Evolutionary conservation across 2,329 filamentous ascomycete genomes (phyloP).

Genomic region (Xylariaceae sp.): DNA sequence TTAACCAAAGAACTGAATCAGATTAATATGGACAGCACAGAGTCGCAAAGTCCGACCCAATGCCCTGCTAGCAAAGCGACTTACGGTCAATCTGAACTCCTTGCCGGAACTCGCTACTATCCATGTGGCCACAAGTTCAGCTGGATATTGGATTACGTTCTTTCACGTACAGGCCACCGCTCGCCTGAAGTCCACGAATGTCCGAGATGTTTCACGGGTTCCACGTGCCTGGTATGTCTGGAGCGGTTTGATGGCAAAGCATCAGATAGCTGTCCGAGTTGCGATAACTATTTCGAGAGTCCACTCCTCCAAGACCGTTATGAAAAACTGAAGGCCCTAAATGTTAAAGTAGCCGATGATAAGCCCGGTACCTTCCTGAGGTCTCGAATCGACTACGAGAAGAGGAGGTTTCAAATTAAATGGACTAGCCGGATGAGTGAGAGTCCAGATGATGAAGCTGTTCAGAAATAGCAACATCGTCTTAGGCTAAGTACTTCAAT

Average conservation of each 20-base stretch:
- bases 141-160: conserved; percentile 16
- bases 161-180: conserved; percentile 4
- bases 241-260: conserved; percentile 4
- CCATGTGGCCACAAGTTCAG: conserved; percentile 16
- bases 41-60: not conserved
- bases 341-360: conserved; percentile 6
- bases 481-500: not conserved
- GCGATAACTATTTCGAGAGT: conserved; percentile 15
- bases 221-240: conserved; percentile 15
- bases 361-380: conserved; percentile 5
- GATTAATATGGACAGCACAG: conserved; percentile 1
- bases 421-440: not conserved
- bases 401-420: conserved; percentile 1
- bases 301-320: conserved; percentile 11
- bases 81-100: conserved; percentile 10
- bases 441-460: not conserved
- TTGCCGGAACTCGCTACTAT: conserved; percentile 12
- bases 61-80: conserved; percentile 4
- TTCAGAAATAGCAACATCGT: not conserved
- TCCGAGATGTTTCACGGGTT: conserved; percentile 5
- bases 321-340: conserved; percentile 1
- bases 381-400: conserved; percentile 2
- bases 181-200: conserved; percentile 8
- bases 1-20: too few relatives aligned
- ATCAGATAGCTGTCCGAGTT: conserved; percentile 6